Percentiles rank a stretch among this genome's conserved stretches.
Evolutionary conservation across 192 early-diverging fungal species (phyloP).

Genomic region (Powellomyces hirtus): DNA sequence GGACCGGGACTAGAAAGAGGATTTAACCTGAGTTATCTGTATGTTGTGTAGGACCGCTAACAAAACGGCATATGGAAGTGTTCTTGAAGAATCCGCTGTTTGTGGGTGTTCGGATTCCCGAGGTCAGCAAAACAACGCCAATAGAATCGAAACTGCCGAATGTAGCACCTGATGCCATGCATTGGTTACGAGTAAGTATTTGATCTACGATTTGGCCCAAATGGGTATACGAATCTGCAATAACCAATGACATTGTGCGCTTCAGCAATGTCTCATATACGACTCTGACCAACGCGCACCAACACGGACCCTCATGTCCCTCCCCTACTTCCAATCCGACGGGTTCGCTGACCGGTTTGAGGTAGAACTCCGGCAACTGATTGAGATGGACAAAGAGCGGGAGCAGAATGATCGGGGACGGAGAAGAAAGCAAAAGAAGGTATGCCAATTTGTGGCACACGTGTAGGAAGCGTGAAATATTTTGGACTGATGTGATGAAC

Average conservation of each 20-base stretch:
- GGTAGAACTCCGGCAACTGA: constrained; percentile 45
- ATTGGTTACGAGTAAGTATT: constrained; percentile 49
- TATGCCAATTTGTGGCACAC: no score
- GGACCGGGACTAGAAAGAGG: no score
- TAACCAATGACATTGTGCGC: no score
- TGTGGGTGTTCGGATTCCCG: constrained; percentile 58
- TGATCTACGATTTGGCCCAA: no score
- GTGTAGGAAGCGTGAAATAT: no score
- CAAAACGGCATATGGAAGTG: constrained; percentile 59
- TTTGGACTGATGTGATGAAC: no score
- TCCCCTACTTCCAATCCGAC: constrained; percentile 61
- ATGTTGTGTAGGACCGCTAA: constrained; percentile 47
- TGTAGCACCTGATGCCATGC: constrained; percentile 53
- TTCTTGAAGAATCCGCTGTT: constrained; percentile 62
- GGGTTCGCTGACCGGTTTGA: constrained; percentile 55
- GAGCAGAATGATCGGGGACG: constrained; percentile 43
- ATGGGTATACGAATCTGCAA: no score
- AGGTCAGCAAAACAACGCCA: constrained; percentile 55
- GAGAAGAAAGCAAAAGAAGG: constrained; percentile 40
- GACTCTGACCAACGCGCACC: constrained; percentile 63
- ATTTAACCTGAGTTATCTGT: background rate
- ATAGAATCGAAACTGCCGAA: constrained; percentile 52
- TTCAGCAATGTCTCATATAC: constrained; percentile 57
- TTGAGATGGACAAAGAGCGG: constrained; percentile 52
- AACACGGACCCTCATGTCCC: constrained; percentile 52